Evolutionary conservation across 306 rosid species (phyloP), one percentile per base, ranked within the genome.

Genomic region (Pterocarpus santalinus): DNA sequence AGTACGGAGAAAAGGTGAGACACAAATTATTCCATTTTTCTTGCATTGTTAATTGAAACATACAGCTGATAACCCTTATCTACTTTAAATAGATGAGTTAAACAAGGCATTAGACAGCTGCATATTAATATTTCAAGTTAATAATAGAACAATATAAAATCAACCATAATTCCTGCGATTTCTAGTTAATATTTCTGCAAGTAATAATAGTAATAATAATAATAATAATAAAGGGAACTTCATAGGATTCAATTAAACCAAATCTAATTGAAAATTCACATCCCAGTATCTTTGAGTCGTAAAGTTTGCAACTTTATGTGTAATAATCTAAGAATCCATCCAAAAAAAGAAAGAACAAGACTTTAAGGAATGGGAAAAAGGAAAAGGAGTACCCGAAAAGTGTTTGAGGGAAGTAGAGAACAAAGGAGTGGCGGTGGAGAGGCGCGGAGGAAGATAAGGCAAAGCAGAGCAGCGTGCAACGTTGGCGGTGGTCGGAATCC

Each of bases 381-480:
- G 8, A 0, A 9, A 60, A 51, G 43, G 16, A 28, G 8, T 65
- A 95, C 98, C 99, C 81, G 90, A 64, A 52, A 83, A 57, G 5
- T 73, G 84, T 81, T 84, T 90, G 72, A 87, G 65, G 68, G 88
- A 79, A 68, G 89, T 7, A 38, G 87, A 81, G 78, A 87, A 86
- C 72, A 90, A 65, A 2, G 92, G 49, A 52, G 88, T 75, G 57
- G 88, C 44, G 65, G 84, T 76, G 75, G 89, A 83, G 79, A 86
- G n/a, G 47, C 97, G 97, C 81, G 97, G 85, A 13, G 97, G 95
- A 38, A 96, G 97, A 70, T 35, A 79, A 58, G 97, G 98, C 83
- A 85, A 78, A 69, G 93, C 91, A 68, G 94, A 87, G 77, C 88
- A 88, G 71, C 94, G 92, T 33, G 84, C 49, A 66, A 88, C 79